Evolutionary conservation across 2,329 filamentous ascomycete species (phyloP), one percentile per base, ranked within the genome.

Genomic region (Pseudogymnoascus sp.): DNA sequence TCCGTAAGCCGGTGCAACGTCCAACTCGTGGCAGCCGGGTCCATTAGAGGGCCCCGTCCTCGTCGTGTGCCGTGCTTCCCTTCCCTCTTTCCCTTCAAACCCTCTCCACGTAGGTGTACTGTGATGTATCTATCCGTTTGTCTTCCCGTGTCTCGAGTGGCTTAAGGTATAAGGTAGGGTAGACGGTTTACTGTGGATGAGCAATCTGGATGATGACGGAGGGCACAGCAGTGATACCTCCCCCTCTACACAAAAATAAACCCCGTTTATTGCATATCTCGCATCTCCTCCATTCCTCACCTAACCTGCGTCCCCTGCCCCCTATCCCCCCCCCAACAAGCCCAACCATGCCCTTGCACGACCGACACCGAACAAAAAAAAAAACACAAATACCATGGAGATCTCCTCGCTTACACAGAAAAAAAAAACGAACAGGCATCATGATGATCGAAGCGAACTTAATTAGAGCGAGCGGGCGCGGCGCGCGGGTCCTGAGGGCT

Each of bases 1-100:
- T 49, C 43, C 43, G 43, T 49, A 49, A 49, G 43, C 43, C 23
- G 43, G 23, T 49, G 43, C 23, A 49, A 49, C 43, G 43, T 49
- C 43, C 23, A 28, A 28, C 43, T 49, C 43, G 43, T 49, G 43
- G 43, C 43, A 49, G 43, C 43, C 43, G 43, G 43, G 43, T 49
- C 43, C 43, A 9, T 49, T 16, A 49, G 43, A 28, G 43, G 43
- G 43, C 23, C 23, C 43, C 43, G 21, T 2, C 23, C 23, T 28
- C 43, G 23, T 49, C 43, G 23, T 49, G 43, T 49, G 43, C 43
- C 43, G 43, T 49, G 43, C 43, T 8, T 49, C 23, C 41, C 21
- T 45, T 45, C 9, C 41, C 21, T 21, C 21, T 21, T 21, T 21
- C 21, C 21, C 21, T 21, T 21, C 21, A 21, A 21, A 21, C 21